Evolutionary conservation across 2,329 filamentous ascomycete species (phyloP).

Genomic region (Orbilia oligospora): DNA sequence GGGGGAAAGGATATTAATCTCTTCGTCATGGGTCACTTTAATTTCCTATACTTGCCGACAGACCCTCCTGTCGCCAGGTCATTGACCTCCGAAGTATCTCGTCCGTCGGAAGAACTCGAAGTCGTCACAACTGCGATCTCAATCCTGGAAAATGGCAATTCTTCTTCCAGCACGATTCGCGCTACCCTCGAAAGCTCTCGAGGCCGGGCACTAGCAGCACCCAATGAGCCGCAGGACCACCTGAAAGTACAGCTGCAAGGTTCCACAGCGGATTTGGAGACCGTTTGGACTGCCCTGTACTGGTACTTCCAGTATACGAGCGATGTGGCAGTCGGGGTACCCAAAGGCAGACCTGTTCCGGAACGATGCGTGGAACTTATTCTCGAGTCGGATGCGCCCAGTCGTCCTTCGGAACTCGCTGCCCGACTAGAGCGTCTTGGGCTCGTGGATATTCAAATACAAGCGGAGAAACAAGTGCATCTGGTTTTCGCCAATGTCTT

Average conservation of each 20-base stretch:
- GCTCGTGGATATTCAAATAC: slow-evolving; percentile 38
- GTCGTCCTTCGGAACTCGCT: neutral
- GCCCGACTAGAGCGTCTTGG: slow-evolving; percentile 35
- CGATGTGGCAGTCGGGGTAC: neutral
- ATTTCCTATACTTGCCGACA: slow-evolving; percentile 40
- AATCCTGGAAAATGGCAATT: neutral
- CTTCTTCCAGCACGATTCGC: neutral
- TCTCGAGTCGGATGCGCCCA: slow-evolving; percentile 22
- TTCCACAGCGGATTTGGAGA: slow-evolving; percentile 1
- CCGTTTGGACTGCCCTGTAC: slow-evolving; percentile 38
- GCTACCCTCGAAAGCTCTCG: neutral
- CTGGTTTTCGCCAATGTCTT: slow-evolving; percentile 71
- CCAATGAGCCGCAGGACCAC: neutral
- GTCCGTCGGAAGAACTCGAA: slow-evolving; percentile 6
- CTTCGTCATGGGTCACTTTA: slow-evolving; percentile 4
- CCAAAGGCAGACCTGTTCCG: slow-evolving; percentile 50
- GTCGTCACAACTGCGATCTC: slow-evolving; percentile 5
- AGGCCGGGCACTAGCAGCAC: neutral
- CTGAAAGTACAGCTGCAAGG: slow-evolving; percentile 13
- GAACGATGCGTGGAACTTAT: slow-evolving; percentile 46
- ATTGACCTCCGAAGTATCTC: slow-evolving; percentile 8
- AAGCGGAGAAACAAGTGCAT: neutral
- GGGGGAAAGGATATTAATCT: neutral
- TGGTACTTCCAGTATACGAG: slow-evolving; percentile 47
- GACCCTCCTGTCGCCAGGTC: slow-evolving; percentile 28